Evolutionary conservation across 768 basidiomycete species (phyloP), one percentile per base, ranked within the genome.

Genomic region (Boletus pseudo-olivaceus): DNA sequence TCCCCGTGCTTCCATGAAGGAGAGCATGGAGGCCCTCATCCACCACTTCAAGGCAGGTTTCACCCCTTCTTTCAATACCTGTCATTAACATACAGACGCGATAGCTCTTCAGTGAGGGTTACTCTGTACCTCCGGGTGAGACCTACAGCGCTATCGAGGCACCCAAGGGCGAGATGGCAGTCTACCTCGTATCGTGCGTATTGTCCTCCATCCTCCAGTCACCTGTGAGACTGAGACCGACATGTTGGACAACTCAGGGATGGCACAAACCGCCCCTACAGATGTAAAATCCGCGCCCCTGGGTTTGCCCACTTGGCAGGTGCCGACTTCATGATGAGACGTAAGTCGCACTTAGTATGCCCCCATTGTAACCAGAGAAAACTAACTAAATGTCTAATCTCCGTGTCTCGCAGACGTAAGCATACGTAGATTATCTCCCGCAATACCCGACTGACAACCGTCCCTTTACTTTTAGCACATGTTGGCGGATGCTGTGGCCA

Each of bases 121-220:
- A 91, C 76, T 90, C 91, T 26, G 96, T 98, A 27, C 97, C 97
- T 17, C 90, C 92, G 17, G 90, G 90, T 20, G 94, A 98, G 75
- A 98, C 96, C 0, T 98, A 99, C 77, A 85, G 83, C 47, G 96
- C 96, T 2, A 98, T 98, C 61, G 97, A 99, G 74, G 96, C 96
- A 8, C 96, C 96, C 42, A 98, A 99, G 75, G 95, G 95, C 59
- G 96, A 98, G 75, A 98, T 98, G 94, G 96, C 80, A 61, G 96
- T 99, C 43, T 99, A 95, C 76, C 85, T 99, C 48, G 93, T 99
- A 58, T 97, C 94, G 84, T 90, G 63, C 64, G 88, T 81, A 30
- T 30, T 26, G 5, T 38, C 23, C 8, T 20, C 7, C 2, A 3
- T 42, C 6, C 0, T 35, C 5, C 5, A n/a, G 2, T 39, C 26